phyloP scores from a whole-genome alignment of 139 green algal genomes.

The Chlamydomonas sphaeroides region DNA sequence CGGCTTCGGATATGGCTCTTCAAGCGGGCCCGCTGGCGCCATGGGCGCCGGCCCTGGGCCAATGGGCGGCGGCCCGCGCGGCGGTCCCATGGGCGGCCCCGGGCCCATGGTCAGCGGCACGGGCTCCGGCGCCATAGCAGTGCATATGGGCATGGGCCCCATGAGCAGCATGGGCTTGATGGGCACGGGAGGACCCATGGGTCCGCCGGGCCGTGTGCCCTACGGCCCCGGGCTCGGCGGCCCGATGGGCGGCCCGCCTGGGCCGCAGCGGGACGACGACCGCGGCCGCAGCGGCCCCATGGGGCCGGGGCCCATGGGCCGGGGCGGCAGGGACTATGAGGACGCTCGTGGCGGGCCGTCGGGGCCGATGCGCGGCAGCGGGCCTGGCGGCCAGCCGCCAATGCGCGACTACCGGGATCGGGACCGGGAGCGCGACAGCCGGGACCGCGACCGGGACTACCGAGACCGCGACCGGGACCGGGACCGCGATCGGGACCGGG shows the following conservation, averaged over 20 bases:
- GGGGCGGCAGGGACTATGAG: too few relatives aligned
- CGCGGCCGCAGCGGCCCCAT: not conserved
- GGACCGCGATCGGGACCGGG: not conserved
- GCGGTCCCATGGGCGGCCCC: not conserved
- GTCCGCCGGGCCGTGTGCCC: too few relatives aligned
- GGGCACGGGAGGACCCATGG: too few relatives aligned
- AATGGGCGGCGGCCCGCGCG: too few relatives aligned
- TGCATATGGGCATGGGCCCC: not conserved
- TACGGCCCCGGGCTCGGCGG: too few relatives aligned
- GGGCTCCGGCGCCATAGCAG: not conserved
- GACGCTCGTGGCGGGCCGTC: too few relatives aligned
- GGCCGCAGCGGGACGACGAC: conserved; percentile 11
- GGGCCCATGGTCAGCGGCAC: conserved; percentile 19
- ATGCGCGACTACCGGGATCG: not conserved
- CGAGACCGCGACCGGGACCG: conserved; percentile 23
- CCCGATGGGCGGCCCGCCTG: too few relatives aligned
- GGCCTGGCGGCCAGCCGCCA: conserved; percentile 14
- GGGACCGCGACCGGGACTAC: not conserved
- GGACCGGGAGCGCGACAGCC: not conserved
- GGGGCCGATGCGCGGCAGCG: conserved; percentile 20
- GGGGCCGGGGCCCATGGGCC: too few relatives aligned
- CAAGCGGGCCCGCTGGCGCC: too few relatives aligned
- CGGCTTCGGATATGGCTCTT: too few relatives aligned
- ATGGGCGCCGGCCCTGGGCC: too few relatives aligned
- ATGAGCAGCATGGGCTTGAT: too few relatives aligned